Base-by-base conservation (phyloP, 495 filamentous ascomycete genomes). In the Lentithecium fluviatile region DNA sequence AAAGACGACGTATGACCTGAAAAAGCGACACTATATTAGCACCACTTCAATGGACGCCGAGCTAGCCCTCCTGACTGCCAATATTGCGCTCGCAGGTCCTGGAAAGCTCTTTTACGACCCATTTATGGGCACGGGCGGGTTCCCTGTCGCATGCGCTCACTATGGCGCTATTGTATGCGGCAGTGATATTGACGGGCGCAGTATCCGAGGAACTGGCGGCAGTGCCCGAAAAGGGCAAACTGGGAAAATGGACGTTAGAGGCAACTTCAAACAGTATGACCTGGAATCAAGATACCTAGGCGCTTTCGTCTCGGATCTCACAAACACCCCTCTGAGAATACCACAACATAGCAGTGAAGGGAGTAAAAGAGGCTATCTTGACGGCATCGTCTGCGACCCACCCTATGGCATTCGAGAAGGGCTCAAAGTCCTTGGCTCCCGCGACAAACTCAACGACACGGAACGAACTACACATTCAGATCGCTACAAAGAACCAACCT, bases 21-120 rank as follows among this genome's bases (percentile, higher is more conserved):
- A 99, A 76, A 95, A 94, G 73, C 81, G 94, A 6, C 76, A 78
- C 42, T 97, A 97, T 70, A 97, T 99, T 67, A 89, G 87, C 67
- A 97, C 92, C 0, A 99, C 94, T 0, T 90, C 88, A 12, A 97
- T 99, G 92, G 94, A 97, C 71, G 87, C 95, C 0, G 95, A 97
- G 70, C 77, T 99, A 40, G 86, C 89, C 23, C 83, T 99, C 1
- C 78, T 99, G 23, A 97, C 91, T 0, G 92, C 91, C 0, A 99
- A 99, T 70, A 82, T 99, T 50, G 86, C 90, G 0, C 83, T 87
- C 13, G 89, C 91, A 0, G 87, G 77, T 0, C 88, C 91, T 0
- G 91, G 88, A 0, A 95, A 88, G 71, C 62, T 97, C 1, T 83
- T 90, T 68, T 97, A 89, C 62, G 94, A 99, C 70, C 94, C 94